Conservation (phyloP, 768 basidiomycete species). For the Kwoniella newhampshirensis region DNA sequence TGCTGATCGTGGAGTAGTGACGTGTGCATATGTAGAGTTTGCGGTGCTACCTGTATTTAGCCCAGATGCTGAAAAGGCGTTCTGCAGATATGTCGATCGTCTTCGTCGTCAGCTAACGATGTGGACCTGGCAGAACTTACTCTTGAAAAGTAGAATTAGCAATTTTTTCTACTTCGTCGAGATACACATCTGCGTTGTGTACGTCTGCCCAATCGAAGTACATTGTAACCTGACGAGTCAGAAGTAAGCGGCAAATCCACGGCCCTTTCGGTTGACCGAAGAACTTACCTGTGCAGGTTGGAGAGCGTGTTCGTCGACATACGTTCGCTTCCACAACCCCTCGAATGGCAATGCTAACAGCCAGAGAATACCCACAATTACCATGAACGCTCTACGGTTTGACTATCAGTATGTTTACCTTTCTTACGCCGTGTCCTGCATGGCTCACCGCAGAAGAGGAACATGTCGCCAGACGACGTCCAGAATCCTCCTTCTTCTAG, state of each 20-base stretch:
- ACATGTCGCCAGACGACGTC: constrained; percentile 15
- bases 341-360: constrained; percentile 72
- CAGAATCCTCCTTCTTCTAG: constrained; percentile 22
- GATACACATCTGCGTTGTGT: constrained; percentile 76
- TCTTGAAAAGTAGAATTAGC: constrained; percentile 68
- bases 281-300: constrained; percentile 80
- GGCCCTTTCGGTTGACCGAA: not conserved
- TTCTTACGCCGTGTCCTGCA: not conserved
- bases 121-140: constrained; percentile 58
- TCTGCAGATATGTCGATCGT: constrained; percentile 63
- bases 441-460: constrained; percentile 14
- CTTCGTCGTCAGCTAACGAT: constrained; percentile 54
- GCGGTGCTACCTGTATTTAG: constrained; percentile 65
- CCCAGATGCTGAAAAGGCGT: constrained; percentile 73
- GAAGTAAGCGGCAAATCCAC: not conserved
- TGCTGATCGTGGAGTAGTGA: constrained; percentile 83
- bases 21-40: constrained; percentile 74
- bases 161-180: constrained; percentile 67
- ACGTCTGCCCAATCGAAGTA: constrained; percentile 93
- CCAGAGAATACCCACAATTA: constrained; percentile 75
- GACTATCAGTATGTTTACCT: not conserved
- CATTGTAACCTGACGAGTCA: constrained; percentile 70
- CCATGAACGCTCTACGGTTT: constrained; percentile 58
- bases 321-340: constrained; percentile 66
- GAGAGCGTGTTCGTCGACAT: constrained; percentile 93